phyloP scores from a whole-genome alignment of 352 stramenopile species.

The Pythium graminicola region DNA sequence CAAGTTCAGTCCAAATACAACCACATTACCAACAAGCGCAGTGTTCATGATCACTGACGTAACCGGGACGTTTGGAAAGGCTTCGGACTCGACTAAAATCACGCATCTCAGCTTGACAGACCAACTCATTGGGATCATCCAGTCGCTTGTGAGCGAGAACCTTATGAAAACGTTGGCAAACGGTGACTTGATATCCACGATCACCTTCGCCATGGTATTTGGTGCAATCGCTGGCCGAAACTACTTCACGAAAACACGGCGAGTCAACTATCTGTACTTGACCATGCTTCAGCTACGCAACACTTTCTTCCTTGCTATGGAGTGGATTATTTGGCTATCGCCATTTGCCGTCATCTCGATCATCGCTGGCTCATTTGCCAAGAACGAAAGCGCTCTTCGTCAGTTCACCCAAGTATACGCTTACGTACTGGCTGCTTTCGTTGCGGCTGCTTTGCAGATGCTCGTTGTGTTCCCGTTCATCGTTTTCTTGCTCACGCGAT shows the following conservation, averaged over 20 bases:
- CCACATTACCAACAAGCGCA: slow-evolving; percentile 4
- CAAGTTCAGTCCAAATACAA: neutral
- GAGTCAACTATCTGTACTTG: slow-evolving; percentile 65
- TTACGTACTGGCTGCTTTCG: slow-evolving; percentile 44
- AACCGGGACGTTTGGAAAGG: slow-evolving; percentile 37
- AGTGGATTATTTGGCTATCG: slow-evolving; percentile 69
- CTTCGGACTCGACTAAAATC: slow-evolving; percentile 25
- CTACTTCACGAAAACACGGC: slow-evolving; percentile 52
- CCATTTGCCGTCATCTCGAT: slow-evolving; percentile 64
- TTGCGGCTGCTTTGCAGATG: slow-evolving; percentile 37
- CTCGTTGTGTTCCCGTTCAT: slow-evolving; percentile 54
- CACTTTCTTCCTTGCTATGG: slow-evolving; percentile 63
- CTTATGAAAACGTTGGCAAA: slow-evolving; percentile 46
- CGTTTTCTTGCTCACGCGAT: slow-evolving; percentile 57
- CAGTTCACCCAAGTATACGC: slow-evolving; percentile 48
- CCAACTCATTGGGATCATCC: slow-evolving; percentile 53
- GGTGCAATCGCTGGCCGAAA: slow-evolving; percentile 48
- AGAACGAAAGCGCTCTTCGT: slow-evolving; percentile 28
- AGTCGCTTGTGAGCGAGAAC: slow-evolving; percentile 58
- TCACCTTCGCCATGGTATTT: slow-evolving; percentile 66
- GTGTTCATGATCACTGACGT: slow-evolving; percentile 44
- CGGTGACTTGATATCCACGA: slow-evolving; percentile 48
- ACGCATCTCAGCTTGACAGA: slow-evolving; percentile 46
- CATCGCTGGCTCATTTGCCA: slow-evolving; percentile 53
- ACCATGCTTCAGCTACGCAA: slow-evolving; percentile 62